phyloP scores from a whole-genome alignment of 768 basidiomycete species.

The Tylopilus rubrobrunneus region DNA sequence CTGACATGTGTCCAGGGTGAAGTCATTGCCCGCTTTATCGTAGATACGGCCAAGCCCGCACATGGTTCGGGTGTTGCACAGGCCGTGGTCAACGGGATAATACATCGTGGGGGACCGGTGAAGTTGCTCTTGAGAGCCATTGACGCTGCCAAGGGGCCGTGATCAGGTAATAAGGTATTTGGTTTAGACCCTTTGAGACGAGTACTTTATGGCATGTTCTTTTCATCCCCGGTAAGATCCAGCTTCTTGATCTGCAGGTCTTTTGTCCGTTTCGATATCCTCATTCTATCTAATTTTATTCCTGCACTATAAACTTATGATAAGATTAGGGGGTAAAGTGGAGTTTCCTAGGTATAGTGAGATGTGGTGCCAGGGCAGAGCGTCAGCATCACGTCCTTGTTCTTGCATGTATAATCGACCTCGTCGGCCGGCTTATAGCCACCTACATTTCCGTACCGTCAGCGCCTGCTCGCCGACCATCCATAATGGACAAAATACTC shows the following conservation, averaged over 20 bases:
- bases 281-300: neutral
- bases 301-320: neutral
- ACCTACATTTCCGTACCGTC: neutral
- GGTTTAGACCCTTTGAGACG: neutral
- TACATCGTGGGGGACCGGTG: constrained; percentile 25
- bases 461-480: neutral
- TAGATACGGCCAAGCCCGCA: constrained; percentile 40
- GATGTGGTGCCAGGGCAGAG: constrained; percentile 21
- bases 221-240: too few relatives aligned
- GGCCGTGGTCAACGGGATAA: constrained; percentile 9
- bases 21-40: constrained; percentile 69
- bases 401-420: constrained; percentile 22
- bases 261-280: neutral
- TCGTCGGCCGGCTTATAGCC: constrained; percentile 14
- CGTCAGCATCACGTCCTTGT: constrained; percentile 16
- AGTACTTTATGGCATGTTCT: neutral
- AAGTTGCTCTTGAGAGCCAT: constrained; percentile 16
- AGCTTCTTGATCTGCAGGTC: neutral
- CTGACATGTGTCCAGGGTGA: constrained; percentile 52
- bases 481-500: constrained; percentile 2
- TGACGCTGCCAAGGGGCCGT: constrained; percentile 13
- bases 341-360: neutral
- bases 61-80: neutral
- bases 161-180: neutral
- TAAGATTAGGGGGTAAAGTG: too few relatives aligned